phyloP scores from a whole-genome alignment of 305 asterid genomes.

The Rubia peregrina region DNA sequence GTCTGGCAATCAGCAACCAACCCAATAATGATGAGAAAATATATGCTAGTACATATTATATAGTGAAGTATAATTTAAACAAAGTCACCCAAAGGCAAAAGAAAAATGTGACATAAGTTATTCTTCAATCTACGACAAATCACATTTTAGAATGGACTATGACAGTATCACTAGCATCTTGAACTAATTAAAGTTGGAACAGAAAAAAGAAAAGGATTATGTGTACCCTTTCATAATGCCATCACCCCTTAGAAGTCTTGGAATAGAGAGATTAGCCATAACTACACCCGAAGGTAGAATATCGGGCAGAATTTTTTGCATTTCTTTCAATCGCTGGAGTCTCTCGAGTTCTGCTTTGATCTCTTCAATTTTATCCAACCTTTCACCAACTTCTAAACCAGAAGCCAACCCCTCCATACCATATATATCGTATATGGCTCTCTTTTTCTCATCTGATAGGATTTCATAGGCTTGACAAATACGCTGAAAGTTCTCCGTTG shows the following conservation, averaged over 20 bases:
- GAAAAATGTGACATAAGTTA: not conserved
- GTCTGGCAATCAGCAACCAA: not conserved
- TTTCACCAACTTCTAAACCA: conserved; percentile 91
- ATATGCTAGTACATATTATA: not conserved
- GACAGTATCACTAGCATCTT: not conserved
- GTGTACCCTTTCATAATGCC: conserved; percentile 88
- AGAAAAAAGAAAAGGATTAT: conserved; percentile 8
- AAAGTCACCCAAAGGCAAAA: not conserved
- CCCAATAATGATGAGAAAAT: not conserved
- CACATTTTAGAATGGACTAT: not conserved
- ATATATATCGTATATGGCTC: conserved; percentile 84
- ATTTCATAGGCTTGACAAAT: conserved; percentile 96
- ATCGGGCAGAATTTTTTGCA: conserved; percentile 52
- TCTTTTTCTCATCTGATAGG: conserved; percentile 65
- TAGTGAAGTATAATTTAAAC: not conserved
- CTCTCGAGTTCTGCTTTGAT: conserved; percentile 94
- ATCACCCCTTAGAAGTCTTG: conserved; percentile 66
- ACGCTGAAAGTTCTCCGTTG: conserved; percentile 95
- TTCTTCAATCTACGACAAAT: not conserved
- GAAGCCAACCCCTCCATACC: conserved; percentile 96
- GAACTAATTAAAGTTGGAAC: not conserved
- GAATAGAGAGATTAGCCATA: conserved; percentile 72
- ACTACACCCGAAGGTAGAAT: conserved; percentile 72
- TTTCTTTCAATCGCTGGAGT: conserved; percentile 60
- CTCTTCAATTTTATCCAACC: conserved; percentile 69